phyloP scores from a whole-genome alignment of 192 early-diverging fungal genomes.

The Coemansia sp. region DNA sequence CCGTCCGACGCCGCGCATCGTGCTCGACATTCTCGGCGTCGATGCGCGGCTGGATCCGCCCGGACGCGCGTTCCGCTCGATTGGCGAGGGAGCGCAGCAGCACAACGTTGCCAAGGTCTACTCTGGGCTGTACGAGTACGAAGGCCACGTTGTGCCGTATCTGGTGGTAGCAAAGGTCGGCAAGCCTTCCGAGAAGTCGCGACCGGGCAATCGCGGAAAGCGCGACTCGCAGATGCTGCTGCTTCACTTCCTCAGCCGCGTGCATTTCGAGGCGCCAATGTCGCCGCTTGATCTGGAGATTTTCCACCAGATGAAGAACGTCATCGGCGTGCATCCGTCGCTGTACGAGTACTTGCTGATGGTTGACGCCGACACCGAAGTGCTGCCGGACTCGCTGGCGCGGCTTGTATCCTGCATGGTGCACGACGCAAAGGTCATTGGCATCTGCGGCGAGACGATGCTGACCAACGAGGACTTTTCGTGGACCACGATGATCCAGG shows the following conservation, averaged over 20 bases:
- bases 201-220: slow-evolving; percentile 97
- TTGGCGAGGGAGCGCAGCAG: slow-evolving; percentile 88
- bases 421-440: slow-evolving; percentile 77
- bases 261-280: slow-evolving; percentile 90
- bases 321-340: slow-evolving; percentile 86
- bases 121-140: slow-evolving; percentile 88
- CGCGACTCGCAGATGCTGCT: slow-evolving; percentile 96
- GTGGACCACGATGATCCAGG: slow-evolving; percentile 90
- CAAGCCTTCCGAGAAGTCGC: slow-evolving; percentile 75
- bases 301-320: slow-evolving; percentile 95
- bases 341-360: slow-evolving; percentile 78
- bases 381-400: slow-evolving; percentile 80
- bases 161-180: slow-evolving; percentile 94
- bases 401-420: slow-evolving; percentile 84
- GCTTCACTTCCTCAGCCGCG: slow-evolving; percentile 89
- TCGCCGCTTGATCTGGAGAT: slow-evolving; percentile 92
- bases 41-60: slow-evolving; percentile 76
- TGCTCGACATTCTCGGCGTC: slow-evolving; percentile 84
- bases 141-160: slow-evolving; percentile 88
- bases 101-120: slow-evolving; percentile 96
- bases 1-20: slow-evolving; percentile 86
- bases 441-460: slow-evolving; percentile 82
- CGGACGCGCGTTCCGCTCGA: slow-evolving; percentile 75
- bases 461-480: slow-evolving; percentile 36
- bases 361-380: slow-evolving; percentile 84